Evolutionary conservation across 768 basidiomycete species (phyloP), one percentile per base, ranked within the genome.

Genomic region (Podaxis carcinomalis): DNA sequence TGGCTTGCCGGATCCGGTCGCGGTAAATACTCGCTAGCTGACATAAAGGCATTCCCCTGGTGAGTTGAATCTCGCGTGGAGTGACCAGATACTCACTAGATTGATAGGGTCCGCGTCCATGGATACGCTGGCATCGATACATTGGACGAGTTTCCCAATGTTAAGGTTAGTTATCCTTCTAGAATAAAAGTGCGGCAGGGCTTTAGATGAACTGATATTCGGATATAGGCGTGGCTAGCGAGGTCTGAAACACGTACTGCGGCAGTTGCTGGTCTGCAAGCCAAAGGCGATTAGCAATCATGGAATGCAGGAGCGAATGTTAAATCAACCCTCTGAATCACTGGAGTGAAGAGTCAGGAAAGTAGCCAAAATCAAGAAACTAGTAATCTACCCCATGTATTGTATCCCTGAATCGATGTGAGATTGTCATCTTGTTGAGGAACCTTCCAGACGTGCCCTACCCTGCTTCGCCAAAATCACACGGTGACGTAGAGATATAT

Each of bases 1-100:
- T 95, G 81, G 70, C 84, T 96, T 14, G 92, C 82, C 16, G 93
- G 94, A n/a, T 75, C 86, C 10, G 87, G 84, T 0, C 77, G 77
- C 57, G 90, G 89, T 25, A 86, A 83, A 65, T 83, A 80, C 69
- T 84, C 80, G 42, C 72, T 94, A 51, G 93, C 90, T 5, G 91
- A 92, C 67, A 74, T 90, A 59, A 93, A 92, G 60, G 77, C 78
- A 3, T 68, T 82, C 58, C 78, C 88, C 3, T 92, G 89, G 89
- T 86, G 63, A 60, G 72, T 62, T 19, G 40, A 5, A 9, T 14
- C 4, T 0, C 19, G 28, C 3, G 2, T 16, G 16, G 16, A 10
- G 14, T 40, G 25, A 40, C 1, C 10, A 28, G 25, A 25, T 21
- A 19, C 14, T 23, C 21, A 42, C 51, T 23, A 23, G 11, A 35